Percentiles rank a stretch among this genome's conserved stretches.
phyloP scores from a whole-genome alignment of 2,329 filamentous ascomycete species.

The Claviceps sp. region DNA sequence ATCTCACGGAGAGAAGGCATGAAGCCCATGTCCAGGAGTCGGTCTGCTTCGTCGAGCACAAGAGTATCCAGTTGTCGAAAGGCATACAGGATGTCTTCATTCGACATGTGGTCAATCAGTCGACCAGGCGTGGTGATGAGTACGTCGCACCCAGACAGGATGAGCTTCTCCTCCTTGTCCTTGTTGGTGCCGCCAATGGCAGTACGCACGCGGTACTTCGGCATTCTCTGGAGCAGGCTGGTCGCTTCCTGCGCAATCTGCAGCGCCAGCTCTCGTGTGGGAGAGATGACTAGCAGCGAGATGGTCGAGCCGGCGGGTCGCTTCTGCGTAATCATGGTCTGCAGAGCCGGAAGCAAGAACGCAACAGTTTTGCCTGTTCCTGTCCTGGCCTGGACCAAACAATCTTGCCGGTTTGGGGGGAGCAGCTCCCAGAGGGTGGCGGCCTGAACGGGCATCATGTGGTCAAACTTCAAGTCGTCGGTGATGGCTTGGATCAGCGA shows the following conservation, averaged over 20 bases:
- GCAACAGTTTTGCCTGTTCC: conserved; percentile 79
- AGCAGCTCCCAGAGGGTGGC: conserved; percentile 35
- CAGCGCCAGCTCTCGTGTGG: conserved; percentile 56
- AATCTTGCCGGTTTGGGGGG: conserved; percentile 30
- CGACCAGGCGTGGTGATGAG: conserved; percentile 72
- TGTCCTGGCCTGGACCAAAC: conserved; percentile 72
- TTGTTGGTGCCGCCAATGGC: conserved; percentile 73
- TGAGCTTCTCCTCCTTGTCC: conserved; percentile 54
- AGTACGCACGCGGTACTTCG: conserved; percentile 61
- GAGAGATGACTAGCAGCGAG: conserved; percentile 52
- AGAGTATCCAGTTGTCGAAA: conserved; percentile 60
- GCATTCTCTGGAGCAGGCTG: conserved; percentile 56
- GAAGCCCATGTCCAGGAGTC: conserved; percentile 75
- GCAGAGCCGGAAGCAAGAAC: conserved; percentile 71
- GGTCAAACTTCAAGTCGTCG: conserved; percentile 33
- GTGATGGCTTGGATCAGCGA: conserved; percentile 33
- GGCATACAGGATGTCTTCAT: conserved; percentile 54
- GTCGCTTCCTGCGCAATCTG: conserved; percentile 60
- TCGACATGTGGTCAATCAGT: conserved; percentile 64
- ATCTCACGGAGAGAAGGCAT: conserved; percentile 68
- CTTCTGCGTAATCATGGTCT: conserved; percentile 49
- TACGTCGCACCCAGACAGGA: conserved; percentile 62
- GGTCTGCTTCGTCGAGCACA: conserved; percentile 73
- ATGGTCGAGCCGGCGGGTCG: conserved; percentile 26
- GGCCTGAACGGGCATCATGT: conserved; percentile 43